A percentile compares a stretch with the other conserved stretches of the same genome.
phyloP scores from a whole-genome alignment of 1,284 basidiomycete species.

The Apiotrichum montevideense region DNA sequence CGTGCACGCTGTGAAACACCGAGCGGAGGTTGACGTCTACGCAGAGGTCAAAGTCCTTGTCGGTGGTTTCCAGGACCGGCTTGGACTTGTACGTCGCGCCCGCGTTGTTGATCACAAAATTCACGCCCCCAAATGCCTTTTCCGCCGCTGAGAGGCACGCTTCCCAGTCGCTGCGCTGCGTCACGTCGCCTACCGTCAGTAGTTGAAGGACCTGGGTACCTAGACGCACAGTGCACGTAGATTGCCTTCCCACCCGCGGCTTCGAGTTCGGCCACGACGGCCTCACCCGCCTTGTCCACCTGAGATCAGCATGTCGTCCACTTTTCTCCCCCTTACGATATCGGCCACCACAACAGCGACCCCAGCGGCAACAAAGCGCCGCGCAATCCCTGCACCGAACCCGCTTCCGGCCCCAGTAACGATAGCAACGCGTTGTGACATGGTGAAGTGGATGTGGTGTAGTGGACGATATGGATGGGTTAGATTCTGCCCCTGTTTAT shows the following conservation, averaged over 20 bases:
- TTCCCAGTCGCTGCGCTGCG: conserved; percentile 11
- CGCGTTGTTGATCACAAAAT: conserved; percentile 20
- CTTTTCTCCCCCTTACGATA: conserved; percentile 4
- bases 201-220: not conserved
- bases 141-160: conserved; percentile 4
- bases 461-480: no score
- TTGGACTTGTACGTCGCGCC: conserved; percentile 20
- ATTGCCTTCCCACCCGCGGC: conserved; percentile 10
- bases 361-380: conserved; percentile 7
- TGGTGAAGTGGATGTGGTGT: no score
- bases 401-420: conserved; percentile 15
- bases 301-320: not conserved
- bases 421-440: conserved; percentile 9
- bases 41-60: conserved; percentile 16
- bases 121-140: conserved; percentile 11
- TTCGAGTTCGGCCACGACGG: conserved; percentile 11
- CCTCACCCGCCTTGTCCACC: conserved; percentile 12
- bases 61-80: conserved; percentile 13
- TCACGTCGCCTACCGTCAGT: conserved; percentile 7
- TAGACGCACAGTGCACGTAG: conserved; percentile 9
- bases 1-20: conserved; percentile 15
- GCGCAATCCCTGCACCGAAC: conserved; percentile 15
- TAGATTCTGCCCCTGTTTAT: no score
- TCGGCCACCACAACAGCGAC: conserved; percentile 12
- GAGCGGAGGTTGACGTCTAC: conserved; percentile 17